Conservation (phyloP, 768 basidiomycete genomes). For the Suillus sp. region DNA sequence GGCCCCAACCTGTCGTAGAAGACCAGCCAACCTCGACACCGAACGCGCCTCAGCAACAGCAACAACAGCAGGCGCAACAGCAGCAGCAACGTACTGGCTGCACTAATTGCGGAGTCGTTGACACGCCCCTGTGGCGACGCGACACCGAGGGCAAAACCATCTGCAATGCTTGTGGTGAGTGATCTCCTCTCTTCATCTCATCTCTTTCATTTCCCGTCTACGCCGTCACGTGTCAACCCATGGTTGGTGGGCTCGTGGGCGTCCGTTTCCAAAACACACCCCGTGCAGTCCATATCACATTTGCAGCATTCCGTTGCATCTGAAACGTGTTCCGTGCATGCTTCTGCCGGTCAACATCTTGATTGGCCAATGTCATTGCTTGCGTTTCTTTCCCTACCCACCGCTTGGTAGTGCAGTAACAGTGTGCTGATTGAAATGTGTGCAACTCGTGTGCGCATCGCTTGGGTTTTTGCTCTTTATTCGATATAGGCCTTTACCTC, state of each 20-base stretch:
- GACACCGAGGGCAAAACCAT: slow-evolving; percentile 80
- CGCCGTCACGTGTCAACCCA: slow-evolving; percentile 42
- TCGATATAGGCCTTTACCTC: slow-evolving; percentile 74
- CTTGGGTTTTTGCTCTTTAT: slow-evolving; percentile 36
- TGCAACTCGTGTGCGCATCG: slow-evolving; percentile 39
- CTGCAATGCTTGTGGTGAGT: slow-evolving; percentile 91
- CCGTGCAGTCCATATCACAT: slow-evolving; percentile 35
- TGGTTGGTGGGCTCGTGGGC: slow-evolving; percentile 37
- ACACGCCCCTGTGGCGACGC: slow-evolving; percentile 84
- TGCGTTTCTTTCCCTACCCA: slow-evolving; percentile 33
- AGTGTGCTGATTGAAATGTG: slow-evolving; percentile 43
- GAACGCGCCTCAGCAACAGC: slow-evolving; percentile 27
- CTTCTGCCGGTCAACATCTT: slow-evolving; percentile 32
- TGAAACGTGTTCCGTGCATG: slow-evolving; percentile 37
- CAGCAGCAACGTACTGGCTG: slow-evolving; percentile 52
- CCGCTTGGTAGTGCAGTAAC: slow-evolving; percentile 37
- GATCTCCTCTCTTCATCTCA: slow-evolving; percentile 35
- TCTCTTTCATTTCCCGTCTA: slow-evolving; percentile 37
- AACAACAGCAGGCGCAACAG: slow-evolving; percentile 26
- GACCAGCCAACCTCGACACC: slow-evolving; percentile 21
- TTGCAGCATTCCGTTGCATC: slow-evolving; percentile 34
- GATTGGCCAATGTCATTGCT: slow-evolving; percentile 36
- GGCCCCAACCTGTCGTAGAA: slow-evolving; percentile 19
- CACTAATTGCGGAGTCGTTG: slow-evolving; percentile 74
- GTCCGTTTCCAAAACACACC: slow-evolving; percentile 30